Percentiles rank a stretch among this genome's conserved stretches.
Conservation (phyloP, 306 rosid genomes). For the Acacia crassicarpa region DNA sequence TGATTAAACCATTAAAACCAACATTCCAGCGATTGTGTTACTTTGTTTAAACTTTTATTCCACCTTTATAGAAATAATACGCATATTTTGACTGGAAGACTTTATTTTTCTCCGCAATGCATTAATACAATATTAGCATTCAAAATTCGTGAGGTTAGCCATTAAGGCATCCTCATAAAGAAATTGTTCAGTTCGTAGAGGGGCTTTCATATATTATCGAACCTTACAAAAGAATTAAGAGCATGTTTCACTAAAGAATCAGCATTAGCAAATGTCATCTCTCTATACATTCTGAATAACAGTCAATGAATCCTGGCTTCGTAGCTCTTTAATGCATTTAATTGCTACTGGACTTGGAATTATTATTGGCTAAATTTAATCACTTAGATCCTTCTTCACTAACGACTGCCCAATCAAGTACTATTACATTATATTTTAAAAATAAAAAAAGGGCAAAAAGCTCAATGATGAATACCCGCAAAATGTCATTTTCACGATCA, state of each 20-base stretch:
- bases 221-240: background rate
- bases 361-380: background rate
- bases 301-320: background rate
- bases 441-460: background rate
- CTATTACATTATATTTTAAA: background rate
- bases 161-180: background rate
- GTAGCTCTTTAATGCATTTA: background rate
- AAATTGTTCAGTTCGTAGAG: background rate
- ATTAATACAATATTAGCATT: background rate
- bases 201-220: background rate
- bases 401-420: background rate
- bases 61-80: background rate
- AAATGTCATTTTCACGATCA: constrained; percentile 90
- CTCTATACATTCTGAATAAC: background rate
- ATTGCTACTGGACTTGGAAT: background rate
- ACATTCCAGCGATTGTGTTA: background rate
- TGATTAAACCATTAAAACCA: background rate
- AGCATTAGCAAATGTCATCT: background rate
- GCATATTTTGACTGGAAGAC: constrained; percentile 5
- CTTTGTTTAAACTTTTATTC: background rate
- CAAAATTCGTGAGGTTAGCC: background rate
- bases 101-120: background rate
- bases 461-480: constrained; percentile 54
- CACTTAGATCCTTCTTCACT: background rate
- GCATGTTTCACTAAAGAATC: background rate